Evolutionary conservation across 31 red algal genomes (phyloP).

Genomic region (Odonthalia washingtoniensis): DNA sequence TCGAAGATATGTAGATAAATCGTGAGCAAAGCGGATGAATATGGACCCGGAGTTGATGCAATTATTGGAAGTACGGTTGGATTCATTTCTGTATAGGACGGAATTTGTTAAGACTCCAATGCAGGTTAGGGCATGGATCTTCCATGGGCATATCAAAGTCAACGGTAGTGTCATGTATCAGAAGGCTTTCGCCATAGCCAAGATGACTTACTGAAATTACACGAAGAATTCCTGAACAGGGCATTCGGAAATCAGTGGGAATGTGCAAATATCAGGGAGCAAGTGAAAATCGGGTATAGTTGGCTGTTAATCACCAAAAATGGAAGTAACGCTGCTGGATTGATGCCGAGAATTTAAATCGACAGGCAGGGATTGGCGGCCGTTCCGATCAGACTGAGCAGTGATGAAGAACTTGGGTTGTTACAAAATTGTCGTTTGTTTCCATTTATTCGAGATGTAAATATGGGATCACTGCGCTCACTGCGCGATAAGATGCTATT

Average conservation of each 20-base stretch:
- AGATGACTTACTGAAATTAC: constrained; percentile 68
- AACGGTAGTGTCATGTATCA: constrained; percentile 57
- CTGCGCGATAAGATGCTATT: constrained; percentile 74
- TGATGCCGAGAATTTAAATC: constrained; percentile 77
- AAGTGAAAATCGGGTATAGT: too few relatives aligned
- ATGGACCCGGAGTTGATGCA: constrained; percentile 65
- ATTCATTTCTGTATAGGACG: constrained; percentile 86
- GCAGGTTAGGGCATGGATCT: constrained; percentile 75
- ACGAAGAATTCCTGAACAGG: constrained; percentile 18
- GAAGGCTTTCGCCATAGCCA: constrained; percentile 40
- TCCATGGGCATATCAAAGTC: constrained; percentile 73
- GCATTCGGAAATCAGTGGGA: constrained; percentile 52
- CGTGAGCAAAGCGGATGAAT: constrained; percentile 46
- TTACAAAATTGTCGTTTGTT: constrained; percentile 71
- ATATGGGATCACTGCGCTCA: constrained; percentile 71
- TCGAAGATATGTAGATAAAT: constrained; percentile 59
- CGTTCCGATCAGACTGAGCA: constrained; percentile 56
- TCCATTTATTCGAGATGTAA: constrained; percentile 76
- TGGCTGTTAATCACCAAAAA: constrained; percentile 54
- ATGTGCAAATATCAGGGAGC: constrained; percentile 51
- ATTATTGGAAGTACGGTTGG: constrained; percentile 73
- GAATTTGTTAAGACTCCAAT: constrained; percentile 67
- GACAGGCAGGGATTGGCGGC: constrained; percentile 74
- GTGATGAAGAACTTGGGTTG: constrained; percentile 63
- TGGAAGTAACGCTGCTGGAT: constrained; percentile 51